Evolutionary conservation across 176 grass and related monocot species (phyloP), one percentile per base, ranked within the genome.

Genomic region (Lolium rigidum): DNA sequence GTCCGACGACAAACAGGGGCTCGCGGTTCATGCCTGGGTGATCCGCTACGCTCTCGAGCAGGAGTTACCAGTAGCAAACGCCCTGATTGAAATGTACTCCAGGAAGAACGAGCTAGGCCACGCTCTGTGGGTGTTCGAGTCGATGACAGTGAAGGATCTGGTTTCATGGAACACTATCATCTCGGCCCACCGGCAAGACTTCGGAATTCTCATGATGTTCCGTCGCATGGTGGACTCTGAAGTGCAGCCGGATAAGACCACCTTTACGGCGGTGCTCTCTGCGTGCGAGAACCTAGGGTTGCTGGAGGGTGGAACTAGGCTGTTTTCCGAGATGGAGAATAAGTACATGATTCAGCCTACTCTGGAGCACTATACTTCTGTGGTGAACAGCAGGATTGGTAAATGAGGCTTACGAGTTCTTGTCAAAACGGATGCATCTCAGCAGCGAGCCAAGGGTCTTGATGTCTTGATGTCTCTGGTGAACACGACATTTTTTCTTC

Each of bases 141-240:
- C 20, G 0, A 89, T 95, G 90, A 76, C 85, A 7, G 26, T 28
- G 5, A 92, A 54, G 84, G 88, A 95, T 84, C 63, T 88, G 63
- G 65, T 69, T 1, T 84, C 93, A 9, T 92, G 93, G 93, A 92
- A 95, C 44, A 49, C 87, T 37, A 88, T 90, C 75, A 80, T 95
- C 47, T 70, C 67, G 0, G 46, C 46, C 0, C 86, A 91, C 77
- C 25, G 20, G 2, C 51, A 82, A 6, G 71, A 92, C 48, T 84
- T 57, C 3, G n/a, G 71, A 13, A 62, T 93, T 35, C 85, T 95
- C 39, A 56, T 76, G 44, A 69, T 95, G 38, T 93, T 82, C 20
- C 41, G 41, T 43, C 41, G 41, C 41, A 95, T 95, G 93, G 84
- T 89, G 79, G 80, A 91, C 50, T 88, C 93, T 0, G 74, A 83